Evolutionary conservation across 192 early-diverging fungal genomes (phyloP), one percentile per base, ranked within the genome.

Genomic region (Coemansia guatemalensis): DNA sequence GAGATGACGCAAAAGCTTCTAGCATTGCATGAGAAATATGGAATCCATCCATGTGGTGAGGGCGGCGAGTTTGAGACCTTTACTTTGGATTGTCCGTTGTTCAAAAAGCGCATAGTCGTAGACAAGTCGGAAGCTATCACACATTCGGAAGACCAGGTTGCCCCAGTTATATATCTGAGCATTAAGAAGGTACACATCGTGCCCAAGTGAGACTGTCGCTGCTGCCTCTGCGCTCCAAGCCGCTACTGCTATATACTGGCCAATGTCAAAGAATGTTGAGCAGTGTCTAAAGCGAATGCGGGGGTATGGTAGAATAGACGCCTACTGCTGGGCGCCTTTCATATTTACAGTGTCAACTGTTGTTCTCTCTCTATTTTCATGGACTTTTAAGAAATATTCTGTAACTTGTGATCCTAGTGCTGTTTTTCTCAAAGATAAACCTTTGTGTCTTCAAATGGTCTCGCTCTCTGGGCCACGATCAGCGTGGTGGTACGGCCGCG

Each of bases 41-140:
- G 89, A 26, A 59, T 92, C 26, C 90, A 99, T 73, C 83, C 94
- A 5, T 97, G 95, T 64, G 97, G 97, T 30, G 97, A 99, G 78
- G 97, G 97, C 57, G 97, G 97, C 25, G 97, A 99, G 78, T 99
- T 90, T 67, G 97, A 99, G 66, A 92, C 95, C 5, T 84, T 97
- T 55, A 94, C 93, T 0, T 67, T 97, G 35, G 95, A 99, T 63
- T 94, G 90, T 60, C 96, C 96, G 3, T 62, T 99, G 25, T 99
- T 95, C 67, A 88, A 88, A 49, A 89, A 86, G 54, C 83, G 90
- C 8, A 89, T 99, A 59, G 82, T 92, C 4, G 57, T 84, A 18
- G 89, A 92, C 29, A 88, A 93, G 56, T 80, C 82, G 0, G 85
- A 93, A 58, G 78, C 75, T 0, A 74, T 95, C 9, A 75, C 86